Evolutionary conservation across 768 basidiomycete species (phyloP).

Genomic region (Rhizopogon roseolus): DNA sequence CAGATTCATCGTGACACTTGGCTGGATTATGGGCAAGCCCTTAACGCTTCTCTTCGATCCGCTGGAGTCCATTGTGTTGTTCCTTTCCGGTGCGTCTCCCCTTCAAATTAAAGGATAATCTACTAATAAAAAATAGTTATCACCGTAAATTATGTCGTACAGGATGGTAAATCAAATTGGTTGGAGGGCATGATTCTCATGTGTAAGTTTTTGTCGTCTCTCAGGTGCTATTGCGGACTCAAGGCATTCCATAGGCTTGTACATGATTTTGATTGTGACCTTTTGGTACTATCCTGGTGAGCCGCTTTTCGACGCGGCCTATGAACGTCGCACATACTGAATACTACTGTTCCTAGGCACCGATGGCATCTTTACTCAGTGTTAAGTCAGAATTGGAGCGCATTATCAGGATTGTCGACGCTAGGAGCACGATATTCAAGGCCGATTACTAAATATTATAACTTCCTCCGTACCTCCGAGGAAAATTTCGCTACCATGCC

Average conservation of each 20-base stretch:
- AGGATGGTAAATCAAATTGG: constrained; percentile 90
- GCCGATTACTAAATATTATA: too few relatives aligned
- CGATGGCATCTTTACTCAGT: neutral
- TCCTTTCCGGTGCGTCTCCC: constrained; percentile 12
- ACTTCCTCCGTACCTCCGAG: too few relatives aligned
- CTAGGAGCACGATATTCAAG: too few relatives aligned
- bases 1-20: constrained; percentile 72
- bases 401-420: too few relatives aligned
- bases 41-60: constrained; percentile 83
- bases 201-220: constrained; percentile 30
- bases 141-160: constrained; percentile 81
- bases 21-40: constrained; percentile 78
- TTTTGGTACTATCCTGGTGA: constrained; percentile 53
- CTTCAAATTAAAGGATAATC: neutral
- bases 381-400: neutral
- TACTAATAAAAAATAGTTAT: constrained; percentile 40
- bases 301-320: constrained; percentile 1
- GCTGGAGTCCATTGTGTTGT: constrained; percentile 54
- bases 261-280: constrained; percentile 49
- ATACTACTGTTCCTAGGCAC: neutral
- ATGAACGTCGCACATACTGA: too few relatives aligned
- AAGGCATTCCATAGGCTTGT: constrained; percentile 34
- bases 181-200: constrained; percentile 80
- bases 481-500: too few relatives aligned
- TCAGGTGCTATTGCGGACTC: neutral